These are phyloP conservation scores for Pneumocystis canis DNA, from an alignment of 1,139 yeast genomes.

Conservation along the genomic window DNA sequence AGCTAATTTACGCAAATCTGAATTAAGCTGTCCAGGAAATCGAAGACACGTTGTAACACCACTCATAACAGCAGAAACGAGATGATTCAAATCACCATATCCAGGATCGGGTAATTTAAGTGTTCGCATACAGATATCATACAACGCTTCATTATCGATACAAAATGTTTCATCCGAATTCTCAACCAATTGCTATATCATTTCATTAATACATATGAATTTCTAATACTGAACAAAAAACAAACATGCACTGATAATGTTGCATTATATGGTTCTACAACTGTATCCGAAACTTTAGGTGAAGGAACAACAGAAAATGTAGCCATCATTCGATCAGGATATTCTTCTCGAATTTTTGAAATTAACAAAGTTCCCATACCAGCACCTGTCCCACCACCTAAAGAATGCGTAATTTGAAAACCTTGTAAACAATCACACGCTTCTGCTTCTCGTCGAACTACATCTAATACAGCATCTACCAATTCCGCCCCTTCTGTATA, in stretches of 20 bases:
- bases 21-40: conserved; percentile 35
- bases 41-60: conserved; percentile 34
- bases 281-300: conserved; percentile 33
- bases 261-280: conserved; percentile 33
- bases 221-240: conserved; percentile 9
- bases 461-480: conserved; percentile 33
- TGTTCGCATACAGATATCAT: conserved; percentile 31
- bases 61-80: conserved; percentile 33
- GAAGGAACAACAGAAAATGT: conserved; percentile 34
- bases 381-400: conserved; percentile 36
- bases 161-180: conserved; percentile 33
- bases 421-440: conserved; percentile 33
- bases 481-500: conserved; percentile 36
- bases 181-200: conserved; percentile 31
- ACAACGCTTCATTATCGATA: conserved; percentile 33
- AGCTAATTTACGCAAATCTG: conserved; percentile 33
- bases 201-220: neutral
- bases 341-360: conserved; percentile 31
- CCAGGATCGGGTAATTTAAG: conserved; percentile 29
- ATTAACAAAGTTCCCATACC: conserved; percentile 33
- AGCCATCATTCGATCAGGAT: conserved; percentile 33
- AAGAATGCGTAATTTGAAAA: conserved; percentile 34
- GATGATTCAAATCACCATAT: conserved; percentile 30
- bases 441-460: conserved; percentile 34
- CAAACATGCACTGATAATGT: conserved; percentile 26